Evolutionary conservation across 2,329 filamentous ascomycete species (phyloP).

Genomic region (Penicillium vulpinum): DNA sequence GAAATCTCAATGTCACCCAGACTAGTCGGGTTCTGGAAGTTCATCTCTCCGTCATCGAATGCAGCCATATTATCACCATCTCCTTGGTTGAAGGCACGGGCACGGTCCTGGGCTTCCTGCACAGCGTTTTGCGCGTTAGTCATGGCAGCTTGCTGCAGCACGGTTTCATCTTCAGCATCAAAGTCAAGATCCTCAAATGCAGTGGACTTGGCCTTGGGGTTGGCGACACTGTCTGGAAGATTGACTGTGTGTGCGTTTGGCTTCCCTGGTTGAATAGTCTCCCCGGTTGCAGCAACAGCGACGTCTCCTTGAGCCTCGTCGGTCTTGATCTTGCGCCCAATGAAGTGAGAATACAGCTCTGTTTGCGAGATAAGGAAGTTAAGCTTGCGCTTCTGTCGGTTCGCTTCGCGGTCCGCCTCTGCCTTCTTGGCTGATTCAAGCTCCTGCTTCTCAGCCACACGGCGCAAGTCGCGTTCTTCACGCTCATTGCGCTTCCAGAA

Average conservation of each 20-base stretch:
- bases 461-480: constrained; percentile 90
- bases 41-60: constrained; percentile 95
- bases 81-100: constrained; percentile 83
- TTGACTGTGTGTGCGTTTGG: constrained; percentile 46
- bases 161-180: constrained; percentile 87
- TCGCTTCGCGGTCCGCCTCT: constrained; percentile 95
- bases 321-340: constrained; percentile 98
- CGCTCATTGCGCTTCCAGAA: constrained; percentile 99
- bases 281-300: constrained; percentile 62
- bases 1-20: constrained; percentile 91
- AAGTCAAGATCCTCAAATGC: constrained; percentile 95
- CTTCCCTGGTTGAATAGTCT: constrained; percentile 35
- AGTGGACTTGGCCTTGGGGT: constrained; percentile 71
- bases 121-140: constrained; percentile 96
- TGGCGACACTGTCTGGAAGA: constrained; percentile 49
- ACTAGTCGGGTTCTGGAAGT: constrained; percentile 97
- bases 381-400: constrained; percentile 95
- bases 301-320: constrained; percentile 90
- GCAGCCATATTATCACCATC: constrained; percentile 59
- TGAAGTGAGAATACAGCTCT: constrained; percentile 98
- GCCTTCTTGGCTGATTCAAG: constrained; percentile 95
- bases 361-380: constrained; percentile 99
- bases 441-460: constrained; percentile 92
- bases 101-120: constrained; percentile 89
- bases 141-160: constrained; percentile 78